phyloP scores from a whole-genome alignment of 129 eudicot genomes.

The Pseudognaphalium luteoalbum region DNA sequence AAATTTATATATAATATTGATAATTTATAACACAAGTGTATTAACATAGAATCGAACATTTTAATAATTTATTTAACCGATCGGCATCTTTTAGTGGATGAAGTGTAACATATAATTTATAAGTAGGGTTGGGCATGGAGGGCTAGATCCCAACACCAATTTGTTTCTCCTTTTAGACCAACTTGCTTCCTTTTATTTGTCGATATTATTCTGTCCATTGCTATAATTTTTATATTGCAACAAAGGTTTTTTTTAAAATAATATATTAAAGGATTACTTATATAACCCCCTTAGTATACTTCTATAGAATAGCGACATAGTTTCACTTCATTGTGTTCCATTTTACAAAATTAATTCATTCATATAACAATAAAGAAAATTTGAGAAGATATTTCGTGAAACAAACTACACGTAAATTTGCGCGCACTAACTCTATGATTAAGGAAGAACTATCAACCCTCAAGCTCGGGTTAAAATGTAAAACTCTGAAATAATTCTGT shows the following conservation, averaged over 20 bases:
- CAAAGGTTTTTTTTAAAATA: neutral
- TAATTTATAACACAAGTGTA: neutral
- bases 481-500: too few species aligned
- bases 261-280: too few species aligned
- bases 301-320: too few species aligned
- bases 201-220: neutral
- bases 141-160: constrained; percentile 8
- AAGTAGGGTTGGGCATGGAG: neutral
- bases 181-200: neutral
- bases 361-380: too few species aligned
- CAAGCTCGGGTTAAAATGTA: too few species aligned
- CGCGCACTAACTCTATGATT: too few species aligned
- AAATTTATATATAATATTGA: neutral
- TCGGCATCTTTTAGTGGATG: neutral
- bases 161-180: neutral
- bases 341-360: too few species aligned
- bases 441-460: too few species aligned
- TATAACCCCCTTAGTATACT: too few species aligned
- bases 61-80: neutral
- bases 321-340: too few species aligned
- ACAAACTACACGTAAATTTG: too few species aligned
- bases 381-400: too few species aligned
- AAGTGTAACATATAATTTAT: neutral
- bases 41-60: neutral
- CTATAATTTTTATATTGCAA: neutral